These are phyloP conservation scores for Vitis hybrid DNA, from an alignment of 177 flowering plant species.

Conservation along the genomic window DNA sequence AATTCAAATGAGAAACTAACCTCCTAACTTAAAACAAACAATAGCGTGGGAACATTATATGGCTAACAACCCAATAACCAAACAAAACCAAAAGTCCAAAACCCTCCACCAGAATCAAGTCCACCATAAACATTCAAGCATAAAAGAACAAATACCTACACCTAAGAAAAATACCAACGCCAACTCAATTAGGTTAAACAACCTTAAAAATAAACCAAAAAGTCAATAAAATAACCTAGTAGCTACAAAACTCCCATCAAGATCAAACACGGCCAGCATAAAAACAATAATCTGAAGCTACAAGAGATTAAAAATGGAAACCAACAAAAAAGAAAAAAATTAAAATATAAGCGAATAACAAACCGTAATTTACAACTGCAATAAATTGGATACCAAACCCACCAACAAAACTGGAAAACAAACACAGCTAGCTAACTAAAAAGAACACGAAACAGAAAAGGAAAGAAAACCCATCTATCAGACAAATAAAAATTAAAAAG, in stretches of 20 bases:
- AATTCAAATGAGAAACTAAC: not conserved
- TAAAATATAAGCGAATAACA: no score
- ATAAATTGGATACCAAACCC: no score
- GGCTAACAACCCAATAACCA: constrained; percentile 1
- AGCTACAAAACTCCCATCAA: not conserved
- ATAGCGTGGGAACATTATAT: not conserved
- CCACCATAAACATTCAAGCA: constrained; percentile 3
- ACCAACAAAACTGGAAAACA: not conserved
- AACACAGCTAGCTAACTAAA: not conserved
- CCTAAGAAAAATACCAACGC: not conserved
- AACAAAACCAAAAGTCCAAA: constrained; percentile 2
- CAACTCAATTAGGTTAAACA: not conserved
- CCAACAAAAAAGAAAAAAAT: not conserved
- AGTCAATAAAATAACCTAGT: not conserved
- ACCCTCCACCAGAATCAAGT: not conserved
- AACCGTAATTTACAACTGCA: no score
- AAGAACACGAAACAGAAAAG: not conserved
- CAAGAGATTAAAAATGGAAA: not conserved
- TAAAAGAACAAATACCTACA: not conserved
- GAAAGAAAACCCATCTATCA: not conserved
- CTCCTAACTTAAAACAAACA: no score
- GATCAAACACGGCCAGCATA: not conserved
- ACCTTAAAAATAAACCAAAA: not conserved
- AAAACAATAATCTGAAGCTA: not conserved
- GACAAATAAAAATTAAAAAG: not conserved